phyloP scores from a whole-genome alignment of 2,329 filamentous ascomycete genomes.

The Ustulina deusta region DNA sequence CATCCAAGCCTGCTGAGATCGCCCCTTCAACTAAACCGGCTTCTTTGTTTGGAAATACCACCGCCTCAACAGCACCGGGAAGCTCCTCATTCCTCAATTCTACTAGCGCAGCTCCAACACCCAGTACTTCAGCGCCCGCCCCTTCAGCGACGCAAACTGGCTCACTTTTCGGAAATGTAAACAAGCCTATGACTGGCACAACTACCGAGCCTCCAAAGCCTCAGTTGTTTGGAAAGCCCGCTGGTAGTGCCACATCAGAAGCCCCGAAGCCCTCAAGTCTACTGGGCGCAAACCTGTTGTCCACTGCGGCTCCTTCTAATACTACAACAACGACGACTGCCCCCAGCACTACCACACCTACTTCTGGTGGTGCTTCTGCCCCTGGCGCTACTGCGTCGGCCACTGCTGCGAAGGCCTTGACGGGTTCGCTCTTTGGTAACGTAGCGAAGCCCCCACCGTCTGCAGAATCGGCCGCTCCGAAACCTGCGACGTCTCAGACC shows the following conservation, averaged over 20 bases:
- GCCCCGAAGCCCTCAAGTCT: constrained; percentile 48
- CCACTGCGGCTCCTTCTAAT: constrained; percentile 43
- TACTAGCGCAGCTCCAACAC: constrained; percentile 34
- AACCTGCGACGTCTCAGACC: constrained; percentile 40
- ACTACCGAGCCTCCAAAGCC: constrained; percentile 49
- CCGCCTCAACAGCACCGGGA: constrained; percentile 39
- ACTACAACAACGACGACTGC: constrained; percentile 43
- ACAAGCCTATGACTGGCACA: constrained; percentile 42
- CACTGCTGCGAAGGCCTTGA: constrained; percentile 51
- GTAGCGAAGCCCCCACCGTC: constrained; percentile 50
- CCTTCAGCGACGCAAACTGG: constrained; percentile 40
- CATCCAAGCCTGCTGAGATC: constrained; percentile 45
- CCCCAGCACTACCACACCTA: constrained; percentile 45
- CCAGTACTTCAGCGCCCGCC: constrained; percentile 38
- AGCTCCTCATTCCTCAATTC: constrained; percentile 42
- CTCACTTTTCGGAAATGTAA: constrained; percentile 41
- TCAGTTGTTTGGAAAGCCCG: constrained; percentile 40
- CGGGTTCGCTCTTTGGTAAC: constrained; percentile 49
- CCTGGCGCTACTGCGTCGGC: constrained; percentile 44
- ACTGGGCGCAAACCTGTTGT: constrained; percentile 46
- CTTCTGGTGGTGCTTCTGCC: constrained; percentile 45
- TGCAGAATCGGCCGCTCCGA: constrained; percentile 47
- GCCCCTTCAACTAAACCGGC: constrained; percentile 39
- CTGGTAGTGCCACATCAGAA: constrained; percentile 46
- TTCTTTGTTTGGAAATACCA: constrained; percentile 43